Evolutionary conservation across 1,284 basidiomycete species (phyloP).

Genomic region (Cryptococcus sp.): DNA sequence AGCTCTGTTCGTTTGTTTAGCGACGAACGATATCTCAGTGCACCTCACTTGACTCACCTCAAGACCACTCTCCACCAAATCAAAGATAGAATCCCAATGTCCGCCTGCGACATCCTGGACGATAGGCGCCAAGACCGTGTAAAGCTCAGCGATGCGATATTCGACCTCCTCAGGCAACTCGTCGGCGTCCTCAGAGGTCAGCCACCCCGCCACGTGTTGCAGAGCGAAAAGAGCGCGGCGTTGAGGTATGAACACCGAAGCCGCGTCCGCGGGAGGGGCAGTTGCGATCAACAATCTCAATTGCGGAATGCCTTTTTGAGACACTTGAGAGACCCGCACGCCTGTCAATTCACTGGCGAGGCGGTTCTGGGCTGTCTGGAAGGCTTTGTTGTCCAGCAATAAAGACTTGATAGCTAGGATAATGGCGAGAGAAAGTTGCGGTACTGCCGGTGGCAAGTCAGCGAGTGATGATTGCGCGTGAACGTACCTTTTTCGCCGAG

Average conservation of each 20-base stretch:
- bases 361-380: constrained; percentile 86
- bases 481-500: constrained; percentile 64
- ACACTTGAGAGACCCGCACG: constrained; percentile 65
- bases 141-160: constrained; percentile 72
- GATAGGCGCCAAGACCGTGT: constrained; percentile 78
- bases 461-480: not conserved
- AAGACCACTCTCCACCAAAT: constrained; percentile 82
- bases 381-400: constrained; percentile 68
- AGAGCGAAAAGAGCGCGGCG: constrained; percentile 86
- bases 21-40: too few species aligned
- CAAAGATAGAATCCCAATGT: constrained; percentile 92
- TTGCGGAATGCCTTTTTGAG: constrained; percentile 67
- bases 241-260: constrained; percentile 82
- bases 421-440: constrained; percentile 67
- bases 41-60: constrained; percentile 62
- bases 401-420: constrained; percentile 64
- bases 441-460: constrained; percentile 57
- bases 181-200: constrained; percentile 67
- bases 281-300: constrained; percentile 72
- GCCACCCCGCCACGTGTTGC: constrained; percentile 82
- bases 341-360: constrained; percentile 77
- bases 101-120: constrained; percentile 81
- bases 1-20: constrained; percentile 56
- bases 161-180: constrained; percentile 71
- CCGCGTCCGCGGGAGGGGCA: constrained; percentile 76